These are phyloP conservation scores for Diaporthe sp. DNA, from an alignment of 2,329 filamentous ascomycete species.

Conservation along the genomic window DNA sequence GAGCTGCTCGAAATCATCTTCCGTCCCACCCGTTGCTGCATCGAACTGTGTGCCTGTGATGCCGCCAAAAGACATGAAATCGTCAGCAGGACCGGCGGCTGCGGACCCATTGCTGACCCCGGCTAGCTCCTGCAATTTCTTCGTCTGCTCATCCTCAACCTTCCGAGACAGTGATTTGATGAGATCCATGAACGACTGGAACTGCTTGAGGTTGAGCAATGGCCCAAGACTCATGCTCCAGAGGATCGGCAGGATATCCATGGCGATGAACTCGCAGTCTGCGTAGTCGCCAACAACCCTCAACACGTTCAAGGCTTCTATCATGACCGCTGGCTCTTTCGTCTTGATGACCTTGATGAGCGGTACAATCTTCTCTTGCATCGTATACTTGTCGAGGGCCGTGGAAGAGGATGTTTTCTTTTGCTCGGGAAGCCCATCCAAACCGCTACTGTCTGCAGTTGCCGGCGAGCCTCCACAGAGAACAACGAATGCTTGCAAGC, in stretches of 20 bases:
- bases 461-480: constrained; percentile 83
- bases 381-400: constrained; percentile 95
- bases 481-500: constrained; percentile 89
- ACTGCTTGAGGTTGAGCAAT: constrained; percentile 87
- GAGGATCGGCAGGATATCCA: constrained; percentile 89
- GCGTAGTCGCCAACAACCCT: constrained; percentile 84
- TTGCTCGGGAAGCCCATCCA: constrained; percentile 78
- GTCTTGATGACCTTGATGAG: constrained; percentile 94
- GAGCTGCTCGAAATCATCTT: constrained; percentile 88
- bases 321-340: constrained; percentile 97
- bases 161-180: constrained; percentile 84
- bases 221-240: constrained; percentile 95
- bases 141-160: constrained; percentile 89
- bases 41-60: constrained; percentile 73
- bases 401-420: constrained; percentile 76
- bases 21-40: constrained; percentile 62
- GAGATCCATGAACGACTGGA: constrained; percentile 89
- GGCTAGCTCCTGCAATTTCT: constrained; percentile 87
- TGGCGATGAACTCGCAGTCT: constrained; percentile 91
- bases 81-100: constrained; percentile 66
- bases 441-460: constrained; percentile 72
- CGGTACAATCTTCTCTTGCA: constrained; percentile 97
- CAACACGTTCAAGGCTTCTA: constrained; percentile 88
- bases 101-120: constrained; percentile 66
- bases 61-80: constrained; percentile 79